Conservation (phyloP, 805 yeast genomes). For the Aciculoconidium aculeatum region DNA sequence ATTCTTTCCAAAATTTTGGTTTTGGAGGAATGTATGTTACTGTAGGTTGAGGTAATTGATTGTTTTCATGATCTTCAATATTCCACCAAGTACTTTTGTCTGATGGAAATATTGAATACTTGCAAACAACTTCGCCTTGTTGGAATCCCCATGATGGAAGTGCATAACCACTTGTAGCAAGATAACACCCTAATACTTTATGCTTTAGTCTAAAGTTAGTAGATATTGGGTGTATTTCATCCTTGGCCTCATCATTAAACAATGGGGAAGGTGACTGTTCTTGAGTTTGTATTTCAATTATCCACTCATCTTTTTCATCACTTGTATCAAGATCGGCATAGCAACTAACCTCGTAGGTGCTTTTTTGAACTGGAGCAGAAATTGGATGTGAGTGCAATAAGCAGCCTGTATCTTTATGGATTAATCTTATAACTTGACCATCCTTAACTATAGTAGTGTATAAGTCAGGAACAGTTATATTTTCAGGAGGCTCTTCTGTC, state of each 20-base stretch:
- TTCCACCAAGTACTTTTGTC: constrained; percentile 80
- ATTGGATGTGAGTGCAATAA: constrained; percentile 81
- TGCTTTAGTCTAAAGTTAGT: constrained; percentile 66
- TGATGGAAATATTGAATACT: constrained; percentile 40
- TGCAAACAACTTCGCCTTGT: constrained; percentile 77
- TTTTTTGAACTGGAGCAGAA: constrained; percentile 64
- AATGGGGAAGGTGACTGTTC: constrained; percentile 35
- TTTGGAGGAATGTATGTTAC: constrained; percentile 32
- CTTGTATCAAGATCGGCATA: constrained; percentile 70
- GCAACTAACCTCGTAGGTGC: constrained; percentile 79
- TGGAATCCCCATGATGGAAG: constrained; percentile 82
- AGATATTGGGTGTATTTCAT: constrained; percentile 66
- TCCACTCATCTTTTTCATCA: constrained; percentile 87
- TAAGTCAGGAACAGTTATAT: constrained; percentile 16
- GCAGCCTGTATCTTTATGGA: constrained; percentile 65
- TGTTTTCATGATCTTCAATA: constrained; percentile 62
- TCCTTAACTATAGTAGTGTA: constrained; percentile 38
- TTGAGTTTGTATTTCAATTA: constrained; percentile 73
- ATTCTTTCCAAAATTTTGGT: constrained; percentile 57
- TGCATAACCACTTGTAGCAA: constrained; percentile 65
- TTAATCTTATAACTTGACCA: constrained; percentile 64
- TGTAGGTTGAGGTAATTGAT: constrained; percentile 31
- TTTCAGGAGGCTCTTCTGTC: constrained; percentile 18
- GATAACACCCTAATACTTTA: constrained; percentile 61
- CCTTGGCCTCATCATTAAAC: constrained; percentile 40